Conservation (phyloP, 2,329 filamentous ascomycete species). For the Neofusicoccum sp. region DNA sequence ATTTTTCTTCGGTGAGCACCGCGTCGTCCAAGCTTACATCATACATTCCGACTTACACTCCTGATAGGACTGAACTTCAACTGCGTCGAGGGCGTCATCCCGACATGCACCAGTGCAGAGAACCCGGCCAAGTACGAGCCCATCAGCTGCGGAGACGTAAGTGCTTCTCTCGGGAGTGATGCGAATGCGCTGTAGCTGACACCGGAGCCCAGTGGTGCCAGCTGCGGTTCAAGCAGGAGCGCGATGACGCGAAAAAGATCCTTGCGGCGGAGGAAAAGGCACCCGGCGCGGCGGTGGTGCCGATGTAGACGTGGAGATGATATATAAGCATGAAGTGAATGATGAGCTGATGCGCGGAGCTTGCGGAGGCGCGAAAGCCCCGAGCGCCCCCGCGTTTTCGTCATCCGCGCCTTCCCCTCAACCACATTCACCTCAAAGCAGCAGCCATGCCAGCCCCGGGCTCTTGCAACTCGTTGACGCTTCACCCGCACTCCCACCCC, state of each 20-base stretch:
- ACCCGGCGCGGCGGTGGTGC: background rate
- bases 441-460: too few relatives aligned
- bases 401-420: too few relatives aligned
- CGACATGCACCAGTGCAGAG: conserved; percentile 47
- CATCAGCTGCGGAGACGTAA: conserved; percentile 28
- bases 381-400: too few relatives aligned
- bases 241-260: background rate
- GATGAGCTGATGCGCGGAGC: too few relatives aligned
- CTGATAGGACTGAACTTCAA: background rate
- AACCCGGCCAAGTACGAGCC: conserved; percentile 54
- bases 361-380: too few relatives aligned
- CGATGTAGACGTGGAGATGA: background rate
- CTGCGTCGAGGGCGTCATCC: conserved; percentile 50
- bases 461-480: too few relatives aligned
- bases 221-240: background rate
- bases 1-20: conserved; percentile 52
- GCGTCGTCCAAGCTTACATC: background rate
- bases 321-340: too few relatives aligned
- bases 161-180: background rate
- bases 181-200: background rate
- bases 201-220: background rate
- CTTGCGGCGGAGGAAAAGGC: background rate
- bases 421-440: too few relatives aligned
- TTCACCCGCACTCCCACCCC: too few relatives aligned
- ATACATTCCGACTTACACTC: too few relatives aligned